A percentile compares a stretch with the other conserved stretches of the same genome.
phyloP scores from a whole-genome alignment of 2,329 filamentous ascomycete genomes.

The Aspergillus sp. region DNA sequence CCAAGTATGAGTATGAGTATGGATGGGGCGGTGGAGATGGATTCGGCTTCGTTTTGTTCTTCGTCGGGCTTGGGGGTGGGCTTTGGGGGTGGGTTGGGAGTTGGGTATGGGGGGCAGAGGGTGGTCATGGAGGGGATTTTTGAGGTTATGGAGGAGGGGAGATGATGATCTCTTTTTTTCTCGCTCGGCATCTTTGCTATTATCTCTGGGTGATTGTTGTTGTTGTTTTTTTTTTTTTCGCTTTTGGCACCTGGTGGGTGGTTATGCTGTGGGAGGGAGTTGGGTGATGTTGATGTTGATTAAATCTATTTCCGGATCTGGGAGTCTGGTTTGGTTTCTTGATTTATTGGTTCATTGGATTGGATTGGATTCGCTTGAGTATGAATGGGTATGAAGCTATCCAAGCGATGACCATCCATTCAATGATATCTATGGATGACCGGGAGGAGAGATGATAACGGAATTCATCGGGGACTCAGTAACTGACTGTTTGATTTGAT shows the following conservation, averaged over 20 bases:
- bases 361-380: no score
- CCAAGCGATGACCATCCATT: not conserved
- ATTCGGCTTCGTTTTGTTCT: not conserved
- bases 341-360: no score
- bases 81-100: not conserved
- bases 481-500: not conserved
- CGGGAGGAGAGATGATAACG: no score
- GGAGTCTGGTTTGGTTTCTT: no score
- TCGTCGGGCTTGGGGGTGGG: not conserved
- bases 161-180: slow-evolving; percentile 26
- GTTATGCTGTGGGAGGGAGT: no score
- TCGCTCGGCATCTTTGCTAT: not conserved
- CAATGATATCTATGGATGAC: no score
- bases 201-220: no score
- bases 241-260: no score
- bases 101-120: slow-evolving; percentile 13
- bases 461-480: no score
- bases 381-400: not conserved
- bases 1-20: not conserved
- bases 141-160: slow-evolving; percentile 46
- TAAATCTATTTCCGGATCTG: no score
- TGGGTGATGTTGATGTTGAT: no score
- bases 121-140: slow-evolving; percentile 50
- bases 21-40: not conserved
- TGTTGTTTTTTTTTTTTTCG: no score